A percentile compares a stretch with the other conserved stretches of the same genome.
Evolutionary conservation across 192 early-diverging fungal species (phyloP).

Genomic region (Coemansia furcata): DNA sequence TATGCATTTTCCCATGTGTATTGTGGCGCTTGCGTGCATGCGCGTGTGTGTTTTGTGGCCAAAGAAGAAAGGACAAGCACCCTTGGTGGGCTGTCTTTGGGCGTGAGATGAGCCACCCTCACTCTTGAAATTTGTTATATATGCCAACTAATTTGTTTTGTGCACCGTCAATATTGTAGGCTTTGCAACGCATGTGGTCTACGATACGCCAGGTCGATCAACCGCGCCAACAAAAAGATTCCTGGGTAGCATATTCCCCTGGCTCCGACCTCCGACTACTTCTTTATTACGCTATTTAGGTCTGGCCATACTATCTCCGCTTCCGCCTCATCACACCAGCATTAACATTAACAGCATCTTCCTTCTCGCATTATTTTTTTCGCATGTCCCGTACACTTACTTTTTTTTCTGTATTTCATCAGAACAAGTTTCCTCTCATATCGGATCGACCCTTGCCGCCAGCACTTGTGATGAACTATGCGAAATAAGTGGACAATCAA

Average conservation of each 20-base stretch:
- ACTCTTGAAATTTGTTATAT: not conserved
- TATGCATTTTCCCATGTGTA: not conserved
- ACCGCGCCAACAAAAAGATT: slow-evolving; percentile 45
- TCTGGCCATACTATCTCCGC: not conserved
- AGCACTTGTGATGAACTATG: too few relatives aligned
- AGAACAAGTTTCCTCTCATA: not conserved
- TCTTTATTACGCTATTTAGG: not conserved
- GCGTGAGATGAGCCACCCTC: not conserved
- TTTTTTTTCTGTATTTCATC: not conserved
- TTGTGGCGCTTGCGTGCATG: not conserved
- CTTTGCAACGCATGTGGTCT: slow-evolving; percentile 57
- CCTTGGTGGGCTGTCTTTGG: slow-evolving; percentile 1
- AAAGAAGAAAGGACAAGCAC: not conserved
- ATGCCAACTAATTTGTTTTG: not conserved
- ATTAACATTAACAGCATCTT: not conserved
- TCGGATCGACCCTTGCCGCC: too few relatives aligned
- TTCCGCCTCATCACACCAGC: not conserved
- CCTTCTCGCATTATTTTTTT: not conserved
- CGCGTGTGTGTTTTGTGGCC: not conserved
- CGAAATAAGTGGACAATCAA: too few relatives aligned
- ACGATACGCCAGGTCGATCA: slow-evolving; percentile 54
- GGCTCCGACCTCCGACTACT: not conserved
- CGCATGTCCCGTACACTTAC: not conserved
- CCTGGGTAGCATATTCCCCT: slow-evolving; percentile 7
- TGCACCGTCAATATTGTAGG: slow-evolving; percentile 21